Evolutionary conservation across 2,329 filamentous ascomycete species (phyloP).

Genomic region (Cladosporium sp.): DNA sequence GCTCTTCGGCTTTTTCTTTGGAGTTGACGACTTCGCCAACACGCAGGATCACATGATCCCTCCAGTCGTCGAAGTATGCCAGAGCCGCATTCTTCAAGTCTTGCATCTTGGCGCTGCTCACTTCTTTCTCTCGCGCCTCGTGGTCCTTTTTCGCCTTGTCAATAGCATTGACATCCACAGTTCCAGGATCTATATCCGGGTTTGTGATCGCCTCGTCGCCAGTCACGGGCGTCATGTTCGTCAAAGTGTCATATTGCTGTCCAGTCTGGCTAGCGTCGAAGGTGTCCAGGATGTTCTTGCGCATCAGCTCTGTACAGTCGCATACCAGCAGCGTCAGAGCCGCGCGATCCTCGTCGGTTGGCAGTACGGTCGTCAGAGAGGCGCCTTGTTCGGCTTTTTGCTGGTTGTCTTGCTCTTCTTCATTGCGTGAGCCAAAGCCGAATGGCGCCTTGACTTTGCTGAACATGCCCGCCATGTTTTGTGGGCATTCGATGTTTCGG

Average conservation of each 20-base stretch:
- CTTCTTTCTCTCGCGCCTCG: slow-evolving; percentile 48
- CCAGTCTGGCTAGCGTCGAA: slow-evolving; percentile 43
- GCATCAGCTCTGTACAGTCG: slow-evolving; percentile 48
- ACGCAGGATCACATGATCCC: slow-evolving; percentile 66
- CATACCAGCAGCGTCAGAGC: slow-evolving; percentile 50
- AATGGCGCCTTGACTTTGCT: slow-evolving; percentile 25
- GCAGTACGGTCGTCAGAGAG: slow-evolving; percentile 48
- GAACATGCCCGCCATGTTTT: slow-evolving; percentile 30
- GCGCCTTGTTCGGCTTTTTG: slow-evolving; percentile 34
- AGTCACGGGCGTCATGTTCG: slow-evolving; percentile 16
- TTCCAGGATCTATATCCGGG: slow-evolving; percentile 17
- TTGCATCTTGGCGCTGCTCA: slow-evolving; percentile 53
- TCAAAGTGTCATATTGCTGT: slow-evolving; percentile 16
- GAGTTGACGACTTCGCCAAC: slow-evolving; percentile 65
- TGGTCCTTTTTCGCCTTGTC: slow-evolving; percentile 35
- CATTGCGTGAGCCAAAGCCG: slow-evolving; percentile 24
- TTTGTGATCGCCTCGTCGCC: slow-evolving; percentile 18
- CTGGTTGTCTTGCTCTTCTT: slow-evolving; percentile 13
- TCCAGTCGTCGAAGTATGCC: slow-evolving; percentile 78
- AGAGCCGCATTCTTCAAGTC: slow-evolving; percentile 71
- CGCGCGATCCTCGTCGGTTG: slow-evolving; percentile 43
- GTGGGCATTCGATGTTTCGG: background rate
- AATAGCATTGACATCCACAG: slow-evolving; percentile 16
- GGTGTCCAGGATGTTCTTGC: slow-evolving; percentile 44
- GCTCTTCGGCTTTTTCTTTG: slow-evolving; percentile 33